Base-by-base conservation (phyloP, 169 alveolate species). In the Eimeria necatrix region DNA sequence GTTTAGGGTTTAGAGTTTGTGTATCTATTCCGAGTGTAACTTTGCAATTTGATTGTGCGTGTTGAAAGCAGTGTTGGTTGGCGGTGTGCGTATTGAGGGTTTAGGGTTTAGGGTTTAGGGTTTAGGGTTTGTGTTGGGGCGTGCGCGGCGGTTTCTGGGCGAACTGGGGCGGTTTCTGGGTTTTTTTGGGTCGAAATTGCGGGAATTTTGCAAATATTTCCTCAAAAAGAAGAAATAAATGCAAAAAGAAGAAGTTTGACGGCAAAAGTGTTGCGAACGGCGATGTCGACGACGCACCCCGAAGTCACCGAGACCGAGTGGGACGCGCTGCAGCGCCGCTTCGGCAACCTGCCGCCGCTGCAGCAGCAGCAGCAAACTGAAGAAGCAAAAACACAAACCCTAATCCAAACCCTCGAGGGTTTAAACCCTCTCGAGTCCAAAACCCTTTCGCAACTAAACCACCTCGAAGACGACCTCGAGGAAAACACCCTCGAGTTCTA, bases 201-300 rank as follows among this genome's bases (percentile, higher is more conserved):
- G 46, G 6, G 3, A 22, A 22, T 68, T 68, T 68, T 68, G 18
- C 46, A 22, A 16, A 68, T 68, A 22, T 68, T 68, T 68, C 26
- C 26, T 7, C n/a, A 22, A 68, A 16, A 68, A n/a, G n/a, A n/a
- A n/a, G n/a, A n/a, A n/a, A n/a, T n/a, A n/a, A n/a, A n/a, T n/a
- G n/a, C n/a, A n/a, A n/a, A n/a, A n/a, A n/a, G n/a, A n/a, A n/a
- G n/a, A n/a, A n/a, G n/a, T n/a, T n/a, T n/a, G n/a, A n/a, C n/a
- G n/a, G n/a, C n/a, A n/a, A n/a, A n/a, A n/a, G n/a, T n/a, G n/a
- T n/a, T n/a, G n/a, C n/a, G n/a, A n/a, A n/a, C 78, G 32, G 56
- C 24, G 46, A 98, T 98, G 99, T 98, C 99, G 22, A 98, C 99
- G 7, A 98, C 99, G 16, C 97, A 98, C 89, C 99, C 99, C 9